These are phyloP conservation scores for Heliocybe sulcata DNA, from an alignment of 1,284 basidiomycete genomes.

Conservation along the genomic window DNA sequence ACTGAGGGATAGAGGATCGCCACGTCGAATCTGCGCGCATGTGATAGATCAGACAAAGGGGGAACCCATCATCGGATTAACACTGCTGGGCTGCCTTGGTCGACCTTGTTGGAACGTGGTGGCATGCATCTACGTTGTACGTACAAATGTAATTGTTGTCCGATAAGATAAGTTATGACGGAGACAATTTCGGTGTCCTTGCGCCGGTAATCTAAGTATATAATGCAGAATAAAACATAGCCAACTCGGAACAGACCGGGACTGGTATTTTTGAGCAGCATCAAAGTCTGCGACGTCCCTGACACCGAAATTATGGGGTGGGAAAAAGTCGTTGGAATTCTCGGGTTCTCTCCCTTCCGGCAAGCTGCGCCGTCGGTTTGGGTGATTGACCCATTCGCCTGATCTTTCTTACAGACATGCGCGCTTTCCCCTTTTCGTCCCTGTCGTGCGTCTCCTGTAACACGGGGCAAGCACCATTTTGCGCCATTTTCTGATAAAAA, in stretches of 20 bases:
- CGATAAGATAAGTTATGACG: not conserved
- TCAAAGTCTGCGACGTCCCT: not conserved
- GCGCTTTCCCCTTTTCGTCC: not conserved
- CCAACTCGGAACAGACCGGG: conserved; percentile 1
- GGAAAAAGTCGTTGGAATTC: not conserved
- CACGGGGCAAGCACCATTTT: too few species aligned
- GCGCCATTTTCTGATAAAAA: conserved; percentile 3
- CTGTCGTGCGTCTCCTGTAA: too few species aligned
- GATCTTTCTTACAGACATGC: conserved; percentile 1
- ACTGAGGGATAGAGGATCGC: not conserved
- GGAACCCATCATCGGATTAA: not conserved
- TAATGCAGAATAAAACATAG: not conserved
- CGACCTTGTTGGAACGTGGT: not conserved
- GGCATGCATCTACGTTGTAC: not conserved
- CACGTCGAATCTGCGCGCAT: not conserved
- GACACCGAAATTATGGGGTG: not conserved
- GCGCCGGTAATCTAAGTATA: too few species aligned
- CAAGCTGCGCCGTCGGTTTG: conserved; percentile 1
- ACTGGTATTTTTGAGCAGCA: not conserved
- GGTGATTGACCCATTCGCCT: not conserved
- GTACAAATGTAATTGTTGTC: not conserved
- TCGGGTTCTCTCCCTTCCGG: conserved; percentile 1
- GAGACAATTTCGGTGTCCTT: too few species aligned
- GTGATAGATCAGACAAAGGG: not conserved
- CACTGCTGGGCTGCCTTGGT: not conserved